Evolutionary conservation across 805 yeast genomes (phyloP), one percentile per base, ranked within the genome.

Genomic region (Cyberlindnera euphorbiiphila): DNA sequence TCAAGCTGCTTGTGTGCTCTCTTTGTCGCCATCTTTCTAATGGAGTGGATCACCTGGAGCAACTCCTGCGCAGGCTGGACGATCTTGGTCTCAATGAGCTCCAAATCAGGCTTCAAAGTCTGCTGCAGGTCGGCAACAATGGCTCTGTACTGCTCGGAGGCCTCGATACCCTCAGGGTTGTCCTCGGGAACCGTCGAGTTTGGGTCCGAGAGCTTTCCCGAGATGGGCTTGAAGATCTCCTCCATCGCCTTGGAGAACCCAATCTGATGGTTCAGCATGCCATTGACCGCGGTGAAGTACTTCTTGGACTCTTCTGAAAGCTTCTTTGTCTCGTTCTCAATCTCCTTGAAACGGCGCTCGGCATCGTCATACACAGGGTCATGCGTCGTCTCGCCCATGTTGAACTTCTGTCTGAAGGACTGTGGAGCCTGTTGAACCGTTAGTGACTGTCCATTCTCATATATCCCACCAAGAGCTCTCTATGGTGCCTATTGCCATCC

Each of bases 211-310:
- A 85, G 69, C 45, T 88, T 79, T 29, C 98, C 98, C 39, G 93
- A 80, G 44, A 93, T 93, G 2, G 98, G 98, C 63, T 91, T 87
- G 67, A 88, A 93, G 43, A 93, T 84, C 57, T 89, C 96, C 60
- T 89, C 97, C 63, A 93, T 87, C 4, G 95, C 91, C 55, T 82
- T 83, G n/a, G 96, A 84, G 60, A 89, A 93, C 42, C 91, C 97
- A 49, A 91, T 82, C 61, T 93, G 98, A 61, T 85, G 93, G 41
- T 79, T 81, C 51, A 93, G 69, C 95, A 93, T 88, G 29, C 91
- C 95, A 56, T 85, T 87, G 39, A 93, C 95, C 0, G 98, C 95
- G 23, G 75, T 73, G 53, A 85, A 88, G 64, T 93, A 93, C 58
- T 95, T 76, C 54, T 82, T 85, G 21, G 95, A 82, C 64, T 91